Evolutionary conservation across 495 filamentous ascomycete genomes (phyloP).

Genomic region (Cercophora sp.): DNA sequence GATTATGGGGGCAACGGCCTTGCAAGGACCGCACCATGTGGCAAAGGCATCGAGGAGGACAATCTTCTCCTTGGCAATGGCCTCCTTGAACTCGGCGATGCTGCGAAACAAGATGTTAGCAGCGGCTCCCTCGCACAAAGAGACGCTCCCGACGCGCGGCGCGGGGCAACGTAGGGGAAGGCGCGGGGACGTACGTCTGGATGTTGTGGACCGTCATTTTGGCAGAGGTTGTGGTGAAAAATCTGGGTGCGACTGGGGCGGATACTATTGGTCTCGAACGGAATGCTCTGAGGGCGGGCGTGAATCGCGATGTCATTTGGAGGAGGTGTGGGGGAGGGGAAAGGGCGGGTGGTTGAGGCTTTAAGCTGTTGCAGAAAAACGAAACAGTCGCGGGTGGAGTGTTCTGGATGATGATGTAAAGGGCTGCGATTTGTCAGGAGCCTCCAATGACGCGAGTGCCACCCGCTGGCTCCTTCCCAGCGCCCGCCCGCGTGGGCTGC

Average conservation of each 20-base stretch:
- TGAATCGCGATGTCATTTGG: slow-evolving; percentile 27
- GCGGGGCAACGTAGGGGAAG: too few species aligned
- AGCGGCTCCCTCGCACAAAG: too few species aligned
- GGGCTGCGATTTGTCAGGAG: slow-evolving; percentile 2
- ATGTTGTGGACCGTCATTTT: slow-evolving; percentile 45
- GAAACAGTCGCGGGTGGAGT: slow-evolving; percentile 8
- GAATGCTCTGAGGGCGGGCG: slow-evolving; percentile 16
- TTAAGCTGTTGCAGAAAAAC: neutral
- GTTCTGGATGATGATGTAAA: slow-evolving; percentile 14
- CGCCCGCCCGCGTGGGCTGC: too few species aligned
- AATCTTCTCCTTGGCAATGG: slow-evolving; percentile 50
- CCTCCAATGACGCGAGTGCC: slow-evolving; percentile 3
- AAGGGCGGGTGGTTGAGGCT: slow-evolving; percentile 3
- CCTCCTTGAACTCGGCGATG: slow-evolving; percentile 56
- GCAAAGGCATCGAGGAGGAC: slow-evolving; percentile 86
- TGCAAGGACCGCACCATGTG: slow-evolving; percentile 94
- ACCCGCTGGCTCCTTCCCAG: too few species aligned
- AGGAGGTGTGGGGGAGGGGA: slow-evolving; percentile 1
- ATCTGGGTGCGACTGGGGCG: slow-evolving; percentile 20
- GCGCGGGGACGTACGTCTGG: slow-evolving; percentile 30
- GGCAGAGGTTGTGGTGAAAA: slow-evolving; percentile 39
- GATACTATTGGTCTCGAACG: slow-evolving; percentile 8
- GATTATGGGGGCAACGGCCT: slow-evolving; percentile 73
- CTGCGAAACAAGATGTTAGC: slow-evolving; percentile 41
- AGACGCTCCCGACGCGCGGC: too few species aligned